Conservation (phyloP, 306 rosid genomes). For the Trifolium fragiferum region DNA sequence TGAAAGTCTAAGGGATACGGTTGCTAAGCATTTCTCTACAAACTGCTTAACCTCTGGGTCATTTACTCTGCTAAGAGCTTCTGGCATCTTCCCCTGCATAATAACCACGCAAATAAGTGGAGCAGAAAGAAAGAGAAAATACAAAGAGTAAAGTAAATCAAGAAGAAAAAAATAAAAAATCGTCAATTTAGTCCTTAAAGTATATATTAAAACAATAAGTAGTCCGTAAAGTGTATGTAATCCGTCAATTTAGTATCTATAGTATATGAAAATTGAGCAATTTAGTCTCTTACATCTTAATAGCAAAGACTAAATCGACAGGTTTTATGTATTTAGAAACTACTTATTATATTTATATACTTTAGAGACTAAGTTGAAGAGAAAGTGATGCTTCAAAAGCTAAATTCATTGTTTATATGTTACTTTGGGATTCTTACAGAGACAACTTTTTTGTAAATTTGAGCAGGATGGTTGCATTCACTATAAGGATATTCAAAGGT, state of each 20-base stretch:
- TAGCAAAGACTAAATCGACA: neutral
- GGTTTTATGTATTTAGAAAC: too few relatives aligned
- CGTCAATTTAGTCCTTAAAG: too few relatives aligned
- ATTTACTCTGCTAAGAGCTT: conserved; percentile 72
- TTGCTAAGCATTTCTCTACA: conserved; percentile 90
- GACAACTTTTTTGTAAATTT: conserved; percentile 93
- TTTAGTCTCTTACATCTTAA: neutral
- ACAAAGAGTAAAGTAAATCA: conserved; percentile 13
- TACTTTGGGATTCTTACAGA: conserved; percentile 57
- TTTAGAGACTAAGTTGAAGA: neutral
- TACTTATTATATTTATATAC: neutral
- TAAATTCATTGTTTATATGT: neutral
- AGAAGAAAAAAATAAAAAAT: neutral
- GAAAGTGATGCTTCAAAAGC: neutral
- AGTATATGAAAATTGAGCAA: neutral
- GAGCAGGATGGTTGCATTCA: conserved; percentile 94
- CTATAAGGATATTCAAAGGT: conserved; percentile 95
- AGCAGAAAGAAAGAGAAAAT: neutral
- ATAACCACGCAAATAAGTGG: conserved; percentile 30
- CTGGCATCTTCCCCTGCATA: conserved; percentile 84
- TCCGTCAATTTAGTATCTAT: neutral
- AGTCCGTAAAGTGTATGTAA: too few relatives aligned
- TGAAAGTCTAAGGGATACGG: conserved; percentile 76
- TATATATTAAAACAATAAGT: too few relatives aligned
- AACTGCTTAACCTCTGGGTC: conserved; percentile 76